Evolutionary conservation across 768 basidiomycete genomes (phyloP).

Genomic region (Lentinus brumalis): DNA sequence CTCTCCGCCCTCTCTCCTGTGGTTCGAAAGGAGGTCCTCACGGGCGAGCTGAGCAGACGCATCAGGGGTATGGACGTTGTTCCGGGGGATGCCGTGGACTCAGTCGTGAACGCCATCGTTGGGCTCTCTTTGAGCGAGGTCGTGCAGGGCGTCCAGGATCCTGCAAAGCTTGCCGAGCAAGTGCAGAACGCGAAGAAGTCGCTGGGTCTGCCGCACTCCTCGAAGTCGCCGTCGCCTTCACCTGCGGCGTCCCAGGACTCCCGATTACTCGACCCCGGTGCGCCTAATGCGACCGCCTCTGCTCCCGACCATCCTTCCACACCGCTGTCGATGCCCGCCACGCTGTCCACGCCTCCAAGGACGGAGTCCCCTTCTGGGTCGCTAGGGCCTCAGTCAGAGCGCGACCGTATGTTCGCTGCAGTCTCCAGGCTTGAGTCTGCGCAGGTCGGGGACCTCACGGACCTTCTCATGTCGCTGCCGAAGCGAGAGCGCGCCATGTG

Average conservation of each 20-base stretch:
- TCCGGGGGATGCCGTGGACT: slow-evolving; percentile 55
- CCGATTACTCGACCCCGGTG: slow-evolving; percentile 59
- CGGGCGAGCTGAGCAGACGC: slow-evolving; percentile 79
- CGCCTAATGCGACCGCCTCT: slow-evolving; percentile 71
- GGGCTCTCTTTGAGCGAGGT: slow-evolving; percentile 73
- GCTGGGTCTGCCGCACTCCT: slow-evolving; percentile 27
- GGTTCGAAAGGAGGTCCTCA: slow-evolving; percentile 82
- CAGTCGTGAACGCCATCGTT: slow-evolving; percentile 73
- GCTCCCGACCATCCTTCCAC: slow-evolving; percentile 92
- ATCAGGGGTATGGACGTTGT: slow-evolving; percentile 61
- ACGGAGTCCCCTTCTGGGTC: slow-evolving; percentile 77
- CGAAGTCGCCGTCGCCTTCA: slow-evolving; percentile 48
- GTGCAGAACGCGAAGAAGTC: slow-evolving; percentile 42
- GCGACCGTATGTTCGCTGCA: slow-evolving; percentile 71
- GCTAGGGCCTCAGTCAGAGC: slow-evolving; percentile 62
- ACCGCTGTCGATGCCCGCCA: slow-evolving; percentile 75
- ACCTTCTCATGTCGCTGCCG: slow-evolving; percentile 81
- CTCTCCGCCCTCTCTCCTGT: slow-evolving; percentile 82
- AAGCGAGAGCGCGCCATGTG: slow-evolving; percentile 91
- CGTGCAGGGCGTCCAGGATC: slow-evolving; percentile 73
- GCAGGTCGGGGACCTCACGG: slow-evolving; percentile 66
- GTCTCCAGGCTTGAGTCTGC: slow-evolving; percentile 64
- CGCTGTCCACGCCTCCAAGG: slow-evolving; percentile 79
- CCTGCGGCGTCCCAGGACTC: slow-evolving; percentile 71
- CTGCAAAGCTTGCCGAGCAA: slow-evolving; percentile 64